Evolutionary conservation across 495 filamentous ascomycete genomes (phyloP), one percentile per base, ranked within the genome.

Genomic region (Cryomyces antarcticus): DNA sequence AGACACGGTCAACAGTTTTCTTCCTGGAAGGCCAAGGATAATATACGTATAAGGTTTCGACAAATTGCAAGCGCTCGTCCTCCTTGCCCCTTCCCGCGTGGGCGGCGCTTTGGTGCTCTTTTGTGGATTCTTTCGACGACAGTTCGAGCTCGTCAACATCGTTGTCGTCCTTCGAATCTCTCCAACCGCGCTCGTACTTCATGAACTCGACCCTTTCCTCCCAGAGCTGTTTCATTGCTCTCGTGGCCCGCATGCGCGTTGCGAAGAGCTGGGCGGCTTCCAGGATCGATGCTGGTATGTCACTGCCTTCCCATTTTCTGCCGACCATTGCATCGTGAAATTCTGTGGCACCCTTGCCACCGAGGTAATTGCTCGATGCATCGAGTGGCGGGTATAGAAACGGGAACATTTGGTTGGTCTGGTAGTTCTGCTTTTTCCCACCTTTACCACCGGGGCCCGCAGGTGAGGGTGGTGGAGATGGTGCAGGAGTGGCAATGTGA

Each of bases 361-460:
- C 86, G 37, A 86, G 73, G 42, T 73, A 77, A 52, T 86, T 89
- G 58, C 77, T 88, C 5, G 72, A 71, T 46, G 73, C 74, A 62
- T 92, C 84, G 10, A 92, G 61, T 2, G 89, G 87, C 3, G 89
- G 92, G 52, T 96, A 97, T 63, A 97, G 75, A 51, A 97, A 95
- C 0, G 89, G 89, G 49, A 97, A 97, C 51, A 93, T 87, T 49
- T 97, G 89, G 55, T 97, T 97, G 0, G 89, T 97, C 58, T 97
- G 89, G 56, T 96, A 97, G 46, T 96, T 97, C 49, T 96, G 92
- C 53, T 97, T 97, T 64, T 97, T 97, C 11, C 79, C 85, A 37
- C 80, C 82, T 57, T 97, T 97, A 4, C 85, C 86, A 33, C 86
- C 85, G 4, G 81, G 77, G 0, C 75, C 77, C 3, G 78, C 81